Evolutionary conservation across 768 basidiomycete genomes (phyloP), one percentile per base, ranked within the genome.

Genomic region (Myochromella boudieri): DNA sequence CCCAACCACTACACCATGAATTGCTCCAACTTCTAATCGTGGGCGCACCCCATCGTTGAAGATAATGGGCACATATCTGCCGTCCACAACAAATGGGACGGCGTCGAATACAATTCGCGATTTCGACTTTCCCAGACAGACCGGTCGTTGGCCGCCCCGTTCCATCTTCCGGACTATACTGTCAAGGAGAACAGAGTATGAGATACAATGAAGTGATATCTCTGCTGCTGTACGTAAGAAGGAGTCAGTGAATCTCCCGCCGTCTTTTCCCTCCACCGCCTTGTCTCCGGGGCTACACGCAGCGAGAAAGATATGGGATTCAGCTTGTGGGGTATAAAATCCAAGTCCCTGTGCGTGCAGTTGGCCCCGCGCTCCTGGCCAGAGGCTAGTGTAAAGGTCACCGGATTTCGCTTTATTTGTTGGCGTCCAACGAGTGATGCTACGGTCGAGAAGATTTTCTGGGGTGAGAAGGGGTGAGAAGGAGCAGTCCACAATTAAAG

Each of bases 401-500:
- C 81, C 77, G 6, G 72, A 63, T 11, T 63, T 65, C 8, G 78
- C 74, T 53, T 80, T 81, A n/a, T 60, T 60, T 1, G 82, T 75
- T n/a, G 76, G 75, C 6, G 84, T 84, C 70, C 75, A 85, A 33
- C 85, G 80, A 41, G 74, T 71, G 43, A 69, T 65, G 28, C 68
- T 72, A 24, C 81, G 74, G 49, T 75, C 67, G 22, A 70, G 70
- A n/a, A 64, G 58, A 12, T 71, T 68, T 26, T 62, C 60, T 3
- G 63, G 63, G 14, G 68, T 64, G 37, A 70, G 66, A 15, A 62
- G 55, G 10, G 75, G 66, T 8, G 77, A 71, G 64, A 85, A 85
- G 55, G 81, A 85, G 53, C 78, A 75, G 61, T 87, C 85, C 18
- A 86, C 67, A 45, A 87, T 72, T 46, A 87, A 61, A 1, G 84